Percentiles rank a stretch among this genome's conserved stretches.
Evolutionary conservation across 2,329 filamentous ascomycete genomes (phyloP).

Genomic region (Cladosporium phlei): DNA sequence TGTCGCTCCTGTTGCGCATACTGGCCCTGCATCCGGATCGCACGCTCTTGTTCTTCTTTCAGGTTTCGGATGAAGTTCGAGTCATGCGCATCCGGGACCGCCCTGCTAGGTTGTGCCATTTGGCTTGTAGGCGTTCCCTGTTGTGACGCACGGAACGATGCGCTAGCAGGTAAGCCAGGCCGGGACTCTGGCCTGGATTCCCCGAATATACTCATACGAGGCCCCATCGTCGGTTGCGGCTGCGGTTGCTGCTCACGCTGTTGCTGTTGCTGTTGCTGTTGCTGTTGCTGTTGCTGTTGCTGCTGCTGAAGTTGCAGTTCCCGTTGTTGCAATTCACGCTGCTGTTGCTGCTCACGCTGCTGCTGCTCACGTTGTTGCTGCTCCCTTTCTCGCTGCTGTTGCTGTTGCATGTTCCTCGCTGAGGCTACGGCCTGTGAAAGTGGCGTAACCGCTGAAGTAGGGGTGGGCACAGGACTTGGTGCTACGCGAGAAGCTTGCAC

Average conservation of each 20-base stretch:
- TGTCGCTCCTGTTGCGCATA: conserved; percentile 23
- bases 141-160: conserved; percentile 18
- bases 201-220: conserved; percentile 29
- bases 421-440: conserved; percentile 24
- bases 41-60: conserved; percentile 30
- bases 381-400: not conserved
- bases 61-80: conserved; percentile 25
- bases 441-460: conserved; percentile 19
- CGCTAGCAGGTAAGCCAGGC: conserved; percentile 16
- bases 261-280: conserved; percentile 5
- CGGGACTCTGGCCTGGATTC: conserved; percentile 29
- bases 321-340: conserved; percentile 16
- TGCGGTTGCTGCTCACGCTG: conserved; percentile 1
- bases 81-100: conserved; percentile 16
- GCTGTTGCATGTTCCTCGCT: conserved; percentile 10
- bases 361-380: conserved; percentile 7
- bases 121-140: conserved; percentile 22
- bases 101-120: conserved; percentile 17
- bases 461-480: conserved; percentile 24
- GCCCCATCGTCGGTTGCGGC: conserved; percentile 26
- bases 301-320: conserved; percentile 10
- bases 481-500: conserved; percentile 25
- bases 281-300: conserved; percentile 13
- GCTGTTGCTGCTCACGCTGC: conserved; percentile 16
- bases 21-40: conserved; percentile 26